A percentile compares a stretch with the other conserved stretches of the same genome.
Conservation (phyloP, 371 early-diverging fungal species). For the Nematocida minor region DNA sequence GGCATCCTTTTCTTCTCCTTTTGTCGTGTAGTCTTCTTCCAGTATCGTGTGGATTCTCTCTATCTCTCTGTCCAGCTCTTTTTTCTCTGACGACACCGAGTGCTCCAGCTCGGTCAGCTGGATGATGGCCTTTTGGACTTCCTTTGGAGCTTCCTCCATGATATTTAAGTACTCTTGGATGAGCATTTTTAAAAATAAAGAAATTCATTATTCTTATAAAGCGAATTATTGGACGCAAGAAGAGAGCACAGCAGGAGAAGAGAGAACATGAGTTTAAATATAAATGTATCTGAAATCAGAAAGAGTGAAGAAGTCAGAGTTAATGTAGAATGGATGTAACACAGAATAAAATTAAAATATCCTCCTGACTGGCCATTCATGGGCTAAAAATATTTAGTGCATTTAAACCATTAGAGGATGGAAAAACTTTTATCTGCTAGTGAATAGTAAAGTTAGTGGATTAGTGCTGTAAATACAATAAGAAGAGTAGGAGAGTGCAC, state of each 20-base stretch:
- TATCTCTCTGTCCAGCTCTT: conserved; percentile 14
- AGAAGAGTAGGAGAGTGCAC: too few species aligned
- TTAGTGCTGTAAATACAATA: too few species aligned
- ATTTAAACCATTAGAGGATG: neutral
- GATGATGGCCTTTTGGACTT: neutral
- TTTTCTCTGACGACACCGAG: conserved; percentile 1
- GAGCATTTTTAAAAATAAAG: conserved; percentile 37
- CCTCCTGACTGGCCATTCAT: conserved; percentile 38
- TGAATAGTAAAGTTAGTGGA: too few species aligned
- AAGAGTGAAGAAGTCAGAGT: neutral
- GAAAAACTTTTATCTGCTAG: too few species aligned
- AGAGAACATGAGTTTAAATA: too few species aligned
- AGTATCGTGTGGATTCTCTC: neutral
- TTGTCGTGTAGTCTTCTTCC: neutral
- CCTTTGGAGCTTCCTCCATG: conserved; percentile 16
- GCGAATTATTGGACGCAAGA: too few species aligned
- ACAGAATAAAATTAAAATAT: conserved; percentile 31
- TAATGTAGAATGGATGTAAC: conserved; percentile 35
- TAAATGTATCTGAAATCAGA: conserved; percentile 19
- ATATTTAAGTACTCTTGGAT: conserved; percentile 31
- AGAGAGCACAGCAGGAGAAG: too few species aligned
- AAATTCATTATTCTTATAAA: too few species aligned
- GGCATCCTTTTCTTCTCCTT: neutral
- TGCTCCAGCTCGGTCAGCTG: neutral
- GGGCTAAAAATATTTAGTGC: conserved; percentile 1